Conservation (phyloP, 169 alveolate species). For the Pseudocohnilembus persalinus region DNA sequence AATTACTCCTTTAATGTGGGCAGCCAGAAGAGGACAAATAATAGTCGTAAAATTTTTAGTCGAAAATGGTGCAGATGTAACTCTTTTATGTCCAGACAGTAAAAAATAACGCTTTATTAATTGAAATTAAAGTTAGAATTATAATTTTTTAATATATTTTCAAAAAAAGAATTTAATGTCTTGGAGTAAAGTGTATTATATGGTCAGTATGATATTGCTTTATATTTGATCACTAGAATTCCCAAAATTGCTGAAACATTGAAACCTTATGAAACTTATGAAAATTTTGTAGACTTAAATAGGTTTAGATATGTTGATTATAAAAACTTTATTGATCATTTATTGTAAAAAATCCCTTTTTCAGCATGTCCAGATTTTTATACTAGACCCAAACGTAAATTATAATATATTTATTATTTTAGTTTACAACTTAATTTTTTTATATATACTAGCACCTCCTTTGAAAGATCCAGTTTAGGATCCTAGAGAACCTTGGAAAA, state of each 20-base stretch:
- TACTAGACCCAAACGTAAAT: conserved; percentile 32
- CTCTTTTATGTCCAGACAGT: conserved; percentile 21
- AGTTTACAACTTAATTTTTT: neutral
- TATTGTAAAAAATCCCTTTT: conserved; percentile 26
- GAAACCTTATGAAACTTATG: conserved; percentile 18
- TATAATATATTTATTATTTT: neutral
- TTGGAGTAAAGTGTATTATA: conserved; percentile 35
- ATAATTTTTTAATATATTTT: neutral
- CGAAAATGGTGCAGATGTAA: conserved; percentile 40
- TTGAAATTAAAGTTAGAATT: neutral
- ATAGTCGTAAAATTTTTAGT: conserved; percentile 20
- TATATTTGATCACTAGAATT: neutral
- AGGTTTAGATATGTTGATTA: conserved; percentile 35
- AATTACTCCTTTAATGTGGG: conserved; percentile 54
- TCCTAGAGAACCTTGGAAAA: conserved; percentile 44
- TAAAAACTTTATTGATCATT: conserved; percentile 26
- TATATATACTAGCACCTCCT: neutral
- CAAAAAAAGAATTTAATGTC: conserved; percentile 26
- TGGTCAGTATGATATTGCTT: conserved; percentile 24
- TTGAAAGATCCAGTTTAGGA: conserved; percentile 45
- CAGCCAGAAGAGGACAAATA: conserved; percentile 42
- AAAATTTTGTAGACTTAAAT: conserved; percentile 18
- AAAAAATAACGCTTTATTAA: neutral
- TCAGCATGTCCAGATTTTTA: conserved; percentile 25
- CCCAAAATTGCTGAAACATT: conserved; percentile 14